A percentile compares a stretch with the other conserved stretches of the same genome.
Conservation (phyloP, 352 stramenopile genomes). For the Discostella stelligera region DNA sequence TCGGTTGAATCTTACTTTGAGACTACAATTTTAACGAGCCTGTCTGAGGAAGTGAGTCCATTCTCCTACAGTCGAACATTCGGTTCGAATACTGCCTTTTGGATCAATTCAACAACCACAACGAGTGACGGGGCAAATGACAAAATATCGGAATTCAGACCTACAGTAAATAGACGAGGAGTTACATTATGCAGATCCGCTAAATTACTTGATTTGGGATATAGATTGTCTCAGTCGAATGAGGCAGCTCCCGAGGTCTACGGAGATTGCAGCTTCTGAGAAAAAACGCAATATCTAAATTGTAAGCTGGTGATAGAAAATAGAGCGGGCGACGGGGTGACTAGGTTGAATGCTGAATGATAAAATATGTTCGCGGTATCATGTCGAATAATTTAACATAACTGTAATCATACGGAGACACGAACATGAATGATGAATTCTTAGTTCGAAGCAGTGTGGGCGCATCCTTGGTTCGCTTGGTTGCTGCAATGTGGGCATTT, state of each 20-base stretch:
- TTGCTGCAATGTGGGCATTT: constrained; percentile 25
- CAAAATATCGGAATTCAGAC: constrained; percentile 3
- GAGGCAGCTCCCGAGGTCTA: not conserved
- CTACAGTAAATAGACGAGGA: constrained; percentile 19
- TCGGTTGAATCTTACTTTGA: constrained; percentile 22
- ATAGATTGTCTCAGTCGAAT: not conserved
- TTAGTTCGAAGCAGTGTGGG: not conserved
- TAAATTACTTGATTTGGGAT: constrained; percentile 30
- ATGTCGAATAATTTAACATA: not conserved
- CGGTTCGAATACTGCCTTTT: constrained; percentile 23
- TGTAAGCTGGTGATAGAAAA: not conserved
- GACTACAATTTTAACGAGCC: not conserved
- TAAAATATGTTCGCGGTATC: not conserved
- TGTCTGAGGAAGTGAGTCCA: constrained; percentile 5
- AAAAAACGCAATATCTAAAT: not conserved
- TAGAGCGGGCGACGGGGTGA: not conserved
- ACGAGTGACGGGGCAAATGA: constrained; percentile 70
- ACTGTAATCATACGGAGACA: too few relatives aligned
- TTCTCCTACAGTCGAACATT: constrained; percentile 5
- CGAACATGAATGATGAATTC: too few relatives aligned
- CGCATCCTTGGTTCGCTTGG: not conserved
- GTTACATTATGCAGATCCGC: constrained; percentile 20
- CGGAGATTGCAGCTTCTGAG: constrained; percentile 26
- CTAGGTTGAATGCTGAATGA: not conserved
- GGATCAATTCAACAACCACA: constrained; percentile 14